Evolutionary conservation across 2,329 filamentous ascomycete genomes (phyloP).

Genomic region (Fusarium sp.): DNA sequence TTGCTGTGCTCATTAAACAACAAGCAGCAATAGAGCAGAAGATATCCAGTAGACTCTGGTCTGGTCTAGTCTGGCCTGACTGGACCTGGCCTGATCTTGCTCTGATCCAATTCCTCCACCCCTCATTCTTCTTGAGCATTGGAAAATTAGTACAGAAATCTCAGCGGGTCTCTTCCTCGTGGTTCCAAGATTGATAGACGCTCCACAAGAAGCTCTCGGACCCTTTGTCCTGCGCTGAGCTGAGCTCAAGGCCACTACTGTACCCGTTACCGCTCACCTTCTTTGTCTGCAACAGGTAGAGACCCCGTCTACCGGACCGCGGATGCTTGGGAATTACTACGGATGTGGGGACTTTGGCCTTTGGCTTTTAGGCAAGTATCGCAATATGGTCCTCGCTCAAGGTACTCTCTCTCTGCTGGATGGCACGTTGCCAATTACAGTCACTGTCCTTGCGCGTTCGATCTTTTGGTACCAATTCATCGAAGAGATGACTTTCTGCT

Average conservation of each 20-base stretch:
- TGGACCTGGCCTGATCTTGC: slow-evolving; percentile 11
- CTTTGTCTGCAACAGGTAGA: slow-evolving; percentile 27
- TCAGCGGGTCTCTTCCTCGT: slow-evolving; percentile 25
- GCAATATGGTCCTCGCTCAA: slow-evolving; percentile 17
- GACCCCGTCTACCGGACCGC: slow-evolving; percentile 15
- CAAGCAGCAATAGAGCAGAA: neutral
- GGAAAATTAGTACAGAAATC: slow-evolving; percentile 6
- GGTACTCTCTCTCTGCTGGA: neutral
- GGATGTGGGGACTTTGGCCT: slow-evolving; percentile 7
- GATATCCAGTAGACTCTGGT: slow-evolving; percentile 4
- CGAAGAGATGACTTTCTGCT: neutral
- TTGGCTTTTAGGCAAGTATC: slow-evolving; percentile 19
- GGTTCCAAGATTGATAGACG: slow-evolving; percentile 23
- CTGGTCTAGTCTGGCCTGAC: slow-evolving; percentile 8
- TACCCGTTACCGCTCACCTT: slow-evolving; percentile 17
- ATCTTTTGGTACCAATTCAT: neutral
- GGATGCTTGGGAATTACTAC: slow-evolving; percentile 8
- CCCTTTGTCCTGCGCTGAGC: slow-evolving; percentile 30
- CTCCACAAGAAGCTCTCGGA: slow-evolving; percentile 36
- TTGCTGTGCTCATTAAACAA: neutral
- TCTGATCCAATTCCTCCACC: slow-evolving; percentile 6
- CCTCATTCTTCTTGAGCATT: slow-evolving; percentile 3
- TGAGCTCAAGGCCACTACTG: slow-evolving; percentile 17
- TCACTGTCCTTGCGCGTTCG: slow-evolving; percentile 3
- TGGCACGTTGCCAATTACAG: slow-evolving; percentile 14